Percentiles rank a stretch among this genome's conserved stretches.
Evolutionary conservation across 225 moss, liverwort and hornwort species (phyloP).

Genomic region (Physcomitrellopsis africana): DNA sequence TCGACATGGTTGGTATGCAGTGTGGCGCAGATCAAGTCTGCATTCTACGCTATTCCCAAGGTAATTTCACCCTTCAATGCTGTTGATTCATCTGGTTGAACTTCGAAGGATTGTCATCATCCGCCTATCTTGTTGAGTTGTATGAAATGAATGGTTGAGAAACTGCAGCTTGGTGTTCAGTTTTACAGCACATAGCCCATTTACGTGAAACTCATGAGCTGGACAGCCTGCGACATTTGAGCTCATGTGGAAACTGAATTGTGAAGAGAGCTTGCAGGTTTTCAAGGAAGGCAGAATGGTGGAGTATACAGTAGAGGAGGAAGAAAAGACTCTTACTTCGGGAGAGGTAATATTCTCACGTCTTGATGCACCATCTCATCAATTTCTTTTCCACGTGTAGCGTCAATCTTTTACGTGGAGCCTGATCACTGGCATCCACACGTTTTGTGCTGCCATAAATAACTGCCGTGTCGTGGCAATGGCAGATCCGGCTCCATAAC

Average conservation of each 20-base stretch:
- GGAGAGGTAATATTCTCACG: conserved; percentile 62
- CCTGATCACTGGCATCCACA: too few relatives aligned
- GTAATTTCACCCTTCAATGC: conserved; percentile 31
- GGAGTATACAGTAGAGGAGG: conserved; percentile 83
- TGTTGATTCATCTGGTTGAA: not conserved
- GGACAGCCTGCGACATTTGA: not conserved
- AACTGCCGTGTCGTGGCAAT: not conserved
- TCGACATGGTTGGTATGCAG: conserved; percentile 43
- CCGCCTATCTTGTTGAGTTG: too few relatives aligned
- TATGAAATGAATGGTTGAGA: too few relatives aligned
- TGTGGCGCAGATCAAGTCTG: conserved; percentile 92
- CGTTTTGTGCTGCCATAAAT: not conserved
- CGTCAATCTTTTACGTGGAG: too few relatives aligned
- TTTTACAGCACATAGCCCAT: not conserved
- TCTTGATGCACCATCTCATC: too few relatives aligned
- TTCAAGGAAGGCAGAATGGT: conserved; percentile 74
- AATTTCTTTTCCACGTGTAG: too few relatives aligned
- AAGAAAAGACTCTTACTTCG: conserved; percentile 53
- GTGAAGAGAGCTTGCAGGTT: conserved; percentile 49
- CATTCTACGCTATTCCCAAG: conserved; percentile 92
- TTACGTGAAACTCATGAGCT: not conserved
- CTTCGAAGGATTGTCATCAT: not conserved
- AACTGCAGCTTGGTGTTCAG: not conserved
- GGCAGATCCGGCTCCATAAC: conserved; percentile 82
- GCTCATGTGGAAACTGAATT: conserved; percentile 17